A percentile compares a stretch with the other conserved stretches of the same genome.
These are phyloP conservation scores for Camelina neglecta DNA, from an alignment of 345 rosid genomes.

Conservation along the genomic window DNA sequence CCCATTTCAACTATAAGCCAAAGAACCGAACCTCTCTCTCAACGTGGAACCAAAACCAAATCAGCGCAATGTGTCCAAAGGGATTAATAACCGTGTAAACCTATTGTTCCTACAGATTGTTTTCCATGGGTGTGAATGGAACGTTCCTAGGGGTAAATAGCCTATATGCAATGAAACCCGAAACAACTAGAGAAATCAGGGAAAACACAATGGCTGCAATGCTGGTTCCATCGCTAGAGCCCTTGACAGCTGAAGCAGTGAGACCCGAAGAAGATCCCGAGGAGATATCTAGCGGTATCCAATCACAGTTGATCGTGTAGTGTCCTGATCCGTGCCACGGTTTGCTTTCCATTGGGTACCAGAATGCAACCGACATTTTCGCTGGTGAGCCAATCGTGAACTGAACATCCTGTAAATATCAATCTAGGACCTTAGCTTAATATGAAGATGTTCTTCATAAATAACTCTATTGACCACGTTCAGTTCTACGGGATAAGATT, in stretches of 20 bases:
- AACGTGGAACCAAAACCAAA: constrained; percentile 15
- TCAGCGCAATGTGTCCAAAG: constrained; percentile 6
- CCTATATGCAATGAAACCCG: constrained; percentile 69
- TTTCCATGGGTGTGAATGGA: constrained; percentile 56
- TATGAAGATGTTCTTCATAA: constrained; percentile 14
- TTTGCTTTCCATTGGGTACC: constrained; percentile 84
- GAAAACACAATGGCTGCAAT: constrained; percentile 70
- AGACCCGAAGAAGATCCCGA: constrained; percentile 47
- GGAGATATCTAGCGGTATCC: constrained; percentile 74
- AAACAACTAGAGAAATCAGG: constrained; percentile 58
- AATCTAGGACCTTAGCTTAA: constrained; percentile 2
- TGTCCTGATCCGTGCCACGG: constrained; percentile 92
- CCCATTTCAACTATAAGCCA: not conserved
- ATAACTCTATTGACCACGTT: not conserved
- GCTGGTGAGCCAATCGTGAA: constrained; percentile 69
- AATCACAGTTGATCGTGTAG: constrained; percentile 81
- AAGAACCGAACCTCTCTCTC: constrained; percentile 1
- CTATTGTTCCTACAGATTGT: constrained; percentile 47
- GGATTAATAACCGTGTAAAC: constrained; percentile 19
- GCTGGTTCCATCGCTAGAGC: constrained; percentile 60
- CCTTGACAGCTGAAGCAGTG: constrained; percentile 42
- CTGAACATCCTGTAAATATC: constrained; percentile 77
- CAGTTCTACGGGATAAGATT: not conserved
- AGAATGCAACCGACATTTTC: constrained; percentile 88
- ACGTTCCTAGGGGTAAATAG: constrained; percentile 44